Percentiles rank a stretch among this genome's conserved stretches.
Evolutionary conservation across 2,329 filamentous ascomycete genomes (phyloP).

Genomic region (Rugonectria rugulosa): DNA sequence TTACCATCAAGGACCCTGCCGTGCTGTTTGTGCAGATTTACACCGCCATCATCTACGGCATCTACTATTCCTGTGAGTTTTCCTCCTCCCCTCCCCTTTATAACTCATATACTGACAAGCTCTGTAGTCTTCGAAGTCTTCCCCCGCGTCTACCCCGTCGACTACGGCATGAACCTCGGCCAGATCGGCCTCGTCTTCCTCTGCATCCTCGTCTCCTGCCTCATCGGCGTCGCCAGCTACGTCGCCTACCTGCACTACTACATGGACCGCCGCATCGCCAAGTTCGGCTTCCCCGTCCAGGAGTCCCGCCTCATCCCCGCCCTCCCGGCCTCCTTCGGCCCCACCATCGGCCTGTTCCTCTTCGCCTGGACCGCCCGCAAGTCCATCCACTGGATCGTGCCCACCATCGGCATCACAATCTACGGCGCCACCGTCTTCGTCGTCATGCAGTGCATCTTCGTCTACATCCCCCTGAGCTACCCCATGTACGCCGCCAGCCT

Average conservation of each 20-base stretch:
- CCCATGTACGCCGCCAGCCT: conserved; percentile 64
- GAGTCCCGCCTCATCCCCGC: conserved; percentile 65
- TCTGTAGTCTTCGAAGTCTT: conserved; percentile 67
- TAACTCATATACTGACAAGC: conserved; percentile 14
- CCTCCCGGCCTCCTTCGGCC: conserved; percentile 58
- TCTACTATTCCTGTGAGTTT: conserved; percentile 63
- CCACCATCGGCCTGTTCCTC: conserved; percentile 67
- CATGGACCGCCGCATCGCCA: conserved; percentile 58
- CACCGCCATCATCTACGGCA: conserved; percentile 67
- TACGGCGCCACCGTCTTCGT: conserved; percentile 61
- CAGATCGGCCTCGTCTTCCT: conserved; percentile 67
- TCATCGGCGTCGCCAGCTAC: conserved; percentile 60
- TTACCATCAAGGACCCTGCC: conserved; percentile 67
- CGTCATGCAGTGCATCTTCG: conserved; percentile 67
- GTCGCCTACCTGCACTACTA: conserved; percentile 59
- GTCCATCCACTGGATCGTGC: conserved; percentile 61
- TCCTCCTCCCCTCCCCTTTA: neutral
- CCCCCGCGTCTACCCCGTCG: conserved; percentile 66
- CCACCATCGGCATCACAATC: conserved; percentile 64
- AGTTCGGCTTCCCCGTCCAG: conserved; percentile 57
- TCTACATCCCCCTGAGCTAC: conserved; percentile 65
- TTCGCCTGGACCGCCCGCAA: conserved; percentile 65
- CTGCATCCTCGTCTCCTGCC: conserved; percentile 64
- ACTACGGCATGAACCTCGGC: conserved; percentile 67
- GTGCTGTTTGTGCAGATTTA: conserved; percentile 70